Evolutionary conservation across 2,329 filamentous ascomycete species (phyloP).

Genomic region (Ciborinia camelliae): DNA sequence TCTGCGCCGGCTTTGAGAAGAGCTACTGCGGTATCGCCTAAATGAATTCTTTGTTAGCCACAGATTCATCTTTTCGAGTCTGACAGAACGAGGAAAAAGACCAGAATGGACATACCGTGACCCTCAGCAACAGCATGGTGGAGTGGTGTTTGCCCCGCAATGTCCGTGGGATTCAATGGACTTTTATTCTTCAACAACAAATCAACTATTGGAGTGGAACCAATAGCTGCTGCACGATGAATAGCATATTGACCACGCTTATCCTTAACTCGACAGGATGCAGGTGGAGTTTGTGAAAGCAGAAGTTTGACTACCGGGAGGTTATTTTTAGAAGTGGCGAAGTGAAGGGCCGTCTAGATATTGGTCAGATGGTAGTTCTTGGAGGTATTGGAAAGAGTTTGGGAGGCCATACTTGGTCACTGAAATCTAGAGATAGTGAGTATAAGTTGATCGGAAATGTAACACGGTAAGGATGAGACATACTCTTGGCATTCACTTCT

Average conservation of each 20-base stretch:
- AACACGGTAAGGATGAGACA: conserved; percentile 20
- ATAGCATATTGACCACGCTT: conserved; percentile 84
- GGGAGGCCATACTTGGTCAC: conserved; percentile 53
- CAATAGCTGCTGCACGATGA: conserved; percentile 86
- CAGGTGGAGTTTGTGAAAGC: conserved; percentile 64
- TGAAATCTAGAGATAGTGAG: conserved; percentile 49
- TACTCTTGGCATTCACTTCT: conserved; percentile 71
- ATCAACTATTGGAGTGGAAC: conserved; percentile 82
- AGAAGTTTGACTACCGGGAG: conserved; percentile 76
- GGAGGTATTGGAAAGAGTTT: conserved; percentile 3
- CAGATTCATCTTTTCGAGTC: neutral
- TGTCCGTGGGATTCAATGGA: conserved; percentile 79
- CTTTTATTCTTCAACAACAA: conserved; percentile 73
- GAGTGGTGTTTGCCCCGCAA: conserved; percentile 78
- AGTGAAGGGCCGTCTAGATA: conserved; percentile 77
- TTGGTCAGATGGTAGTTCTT: conserved; percentile 13
- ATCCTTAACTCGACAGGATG: conserved; percentile 77
- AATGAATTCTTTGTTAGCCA: neutral
- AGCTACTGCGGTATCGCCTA: conserved; percentile 75
- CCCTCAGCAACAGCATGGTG: conserved; percentile 83
- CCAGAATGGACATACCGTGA: conserved; percentile 49
- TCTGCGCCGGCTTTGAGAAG: conserved; percentile 84
- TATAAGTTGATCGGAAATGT: neutral
- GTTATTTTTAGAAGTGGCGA: conserved; percentile 85
- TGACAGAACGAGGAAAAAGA: neutral